A percentile compares a stretch with the other conserved stretches of the same genome.
phyloP scores from a whole-genome alignment of 1,139 yeast species.

The Candida sojae region DNA sequence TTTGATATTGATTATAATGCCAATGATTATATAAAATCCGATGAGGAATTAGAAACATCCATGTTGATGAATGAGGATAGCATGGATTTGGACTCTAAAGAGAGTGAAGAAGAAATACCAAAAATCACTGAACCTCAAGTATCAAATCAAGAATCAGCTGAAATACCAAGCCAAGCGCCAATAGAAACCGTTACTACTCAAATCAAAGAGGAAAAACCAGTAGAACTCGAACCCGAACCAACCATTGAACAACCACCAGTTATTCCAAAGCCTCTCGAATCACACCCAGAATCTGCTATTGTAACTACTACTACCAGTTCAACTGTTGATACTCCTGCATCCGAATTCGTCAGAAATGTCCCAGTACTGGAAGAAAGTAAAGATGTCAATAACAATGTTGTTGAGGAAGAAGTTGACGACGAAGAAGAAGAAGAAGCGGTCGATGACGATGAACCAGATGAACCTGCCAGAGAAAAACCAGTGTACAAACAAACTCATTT shows the following conservation, averaged over 20 bases:
- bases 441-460: slow-evolving; percentile 34
- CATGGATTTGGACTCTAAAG: slow-evolving; percentile 22
- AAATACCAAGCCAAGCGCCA: slow-evolving; percentile 5
- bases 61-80: slow-evolving; percentile 16
- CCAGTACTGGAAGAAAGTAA: not conserved
- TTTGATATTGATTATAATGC: slow-evolving; percentile 15
- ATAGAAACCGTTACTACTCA: not conserved
- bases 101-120: slow-evolving; percentile 19
- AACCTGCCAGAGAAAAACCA: slow-evolving; percentile 39
- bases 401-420: not conserved
- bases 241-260: too few relatives aligned
- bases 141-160: not conserved
- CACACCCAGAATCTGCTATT: not conserved
- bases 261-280: too few relatives aligned
- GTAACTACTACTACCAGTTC: not conserved
- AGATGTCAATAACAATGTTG: not conserved
- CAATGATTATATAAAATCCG: slow-evolving; percentile 11
- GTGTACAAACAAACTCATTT: slow-evolving; percentile 70
- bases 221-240: too few relatives aligned
- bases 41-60: slow-evolving; percentile 14
- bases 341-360: not conserved
- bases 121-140: slow-evolving; percentile 14
- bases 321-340: not conserved
- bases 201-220: not conserved
- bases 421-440: slow-evolving; percentile 24